Percentiles rank a stretch among this genome's conserved stretches.
These are phyloP conservation scores for Cryptosporidium canis DNA, from an alignment of 169 alveolate genomes.

Conservation along the genomic window DNA sequence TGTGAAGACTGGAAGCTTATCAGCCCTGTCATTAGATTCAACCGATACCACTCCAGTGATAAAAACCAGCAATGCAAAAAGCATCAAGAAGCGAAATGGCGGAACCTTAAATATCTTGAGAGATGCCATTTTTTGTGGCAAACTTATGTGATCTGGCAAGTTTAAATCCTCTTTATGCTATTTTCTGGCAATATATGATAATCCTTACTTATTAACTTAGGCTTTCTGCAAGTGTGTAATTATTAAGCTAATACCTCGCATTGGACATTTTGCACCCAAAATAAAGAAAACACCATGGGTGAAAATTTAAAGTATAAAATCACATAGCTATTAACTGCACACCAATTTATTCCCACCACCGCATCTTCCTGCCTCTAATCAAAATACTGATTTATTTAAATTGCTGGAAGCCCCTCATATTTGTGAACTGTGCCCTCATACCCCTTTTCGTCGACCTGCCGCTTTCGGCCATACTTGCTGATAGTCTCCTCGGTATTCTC, in stretches of 20 bases:
- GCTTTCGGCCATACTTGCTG: too few species aligned
- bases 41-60: constrained; percentile 30
- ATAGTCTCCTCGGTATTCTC: too few species aligned
- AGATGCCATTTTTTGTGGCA: constrained; percentile 47
- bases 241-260: neutral
- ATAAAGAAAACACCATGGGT: neutral
- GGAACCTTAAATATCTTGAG: neutral
- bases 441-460: too few species aligned
- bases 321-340: neutral
- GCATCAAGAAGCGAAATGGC: neutral
- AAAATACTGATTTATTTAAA: too few species aligned
- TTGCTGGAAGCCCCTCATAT: too few species aligned
- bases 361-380: neutral
- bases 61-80: neutral
- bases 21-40: neutral
- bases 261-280: constrained; percentile 20
- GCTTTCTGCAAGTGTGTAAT: constrained; percentile 7
- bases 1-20: constrained; percentile 57
- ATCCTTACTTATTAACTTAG: neutral
- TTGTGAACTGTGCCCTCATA: too few species aligned
- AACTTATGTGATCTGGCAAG: neutral
- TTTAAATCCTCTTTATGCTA: neutral
- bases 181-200: neutral
- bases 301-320: neutral
- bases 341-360: neutral